These are phyloP conservation scores for Coprinopsis cinerea DNA, from an alignment of 768 basidiomycete genomes.

Conservation along the genomic window DNA sequence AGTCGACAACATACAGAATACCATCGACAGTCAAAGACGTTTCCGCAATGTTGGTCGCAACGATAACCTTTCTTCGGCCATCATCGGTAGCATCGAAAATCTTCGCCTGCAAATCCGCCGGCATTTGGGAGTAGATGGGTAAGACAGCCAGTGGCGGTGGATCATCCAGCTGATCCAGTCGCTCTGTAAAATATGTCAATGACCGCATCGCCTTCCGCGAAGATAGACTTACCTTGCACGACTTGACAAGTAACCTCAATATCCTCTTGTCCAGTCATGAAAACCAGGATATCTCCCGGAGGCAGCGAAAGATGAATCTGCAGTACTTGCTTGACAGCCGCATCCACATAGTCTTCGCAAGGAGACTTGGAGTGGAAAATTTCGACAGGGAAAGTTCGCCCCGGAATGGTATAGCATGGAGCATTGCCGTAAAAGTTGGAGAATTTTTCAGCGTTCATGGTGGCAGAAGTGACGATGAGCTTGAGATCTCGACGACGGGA, in stretches of 20 bases:
- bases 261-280: slow-evolving; percentile 99
- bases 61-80: slow-evolving; percentile 93
- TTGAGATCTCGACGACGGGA: slow-evolving; percentile 90
- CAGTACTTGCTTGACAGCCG: slow-evolving; percentile 95
- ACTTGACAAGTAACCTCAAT: slow-evolving; percentile 97
- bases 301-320: slow-evolving; percentile 94
- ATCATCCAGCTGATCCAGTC: slow-evolving; percentile 87
- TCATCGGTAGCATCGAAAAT: slow-evolving; percentile 94
- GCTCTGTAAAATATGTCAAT: slow-evolving; percentile 48
- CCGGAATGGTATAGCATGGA: slow-evolving; percentile 86
- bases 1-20: slow-evolving; percentile 94
- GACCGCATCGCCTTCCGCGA: background rate
- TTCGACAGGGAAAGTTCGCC: slow-evolving; percentile 96
- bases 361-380: slow-evolving; percentile 95
- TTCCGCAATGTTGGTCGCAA: slow-evolving; percentile 98
- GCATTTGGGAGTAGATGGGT: slow-evolving; percentile 99
- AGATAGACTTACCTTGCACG: slow-evolving; percentile 58
- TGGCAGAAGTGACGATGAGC: slow-evolving; percentile 96
- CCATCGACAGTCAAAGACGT: slow-evolving; percentile 98
- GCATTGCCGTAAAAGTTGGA: slow-evolving; percentile 94
- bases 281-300: slow-evolving; percentile 91
- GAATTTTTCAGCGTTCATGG: slow-evolving; percentile 99
- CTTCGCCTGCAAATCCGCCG: slow-evolving; percentile 96
- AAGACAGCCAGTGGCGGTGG: slow-evolving; percentile 84
- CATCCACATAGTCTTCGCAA: slow-evolving; percentile 98